A percentile compares a stretch with the other conserved stretches of the same genome.
Conservation (phyloP, 2,329 filamentous ascomycete species). For the Penicillium thymicola region DNA sequence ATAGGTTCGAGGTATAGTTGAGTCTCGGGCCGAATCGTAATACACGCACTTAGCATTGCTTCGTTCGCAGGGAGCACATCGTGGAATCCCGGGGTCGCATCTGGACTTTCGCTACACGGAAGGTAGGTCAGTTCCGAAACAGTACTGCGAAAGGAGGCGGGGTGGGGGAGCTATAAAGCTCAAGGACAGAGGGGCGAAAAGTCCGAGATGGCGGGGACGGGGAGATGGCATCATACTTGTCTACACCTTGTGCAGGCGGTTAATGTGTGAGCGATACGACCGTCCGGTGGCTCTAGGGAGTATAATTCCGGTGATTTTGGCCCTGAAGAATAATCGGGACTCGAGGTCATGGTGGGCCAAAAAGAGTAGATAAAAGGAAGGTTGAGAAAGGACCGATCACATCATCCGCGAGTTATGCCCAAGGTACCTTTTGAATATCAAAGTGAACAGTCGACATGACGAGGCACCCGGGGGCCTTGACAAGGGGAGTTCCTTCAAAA, state of each 20-base stretch:
- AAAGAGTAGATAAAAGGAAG: slow-evolving; percentile 6
- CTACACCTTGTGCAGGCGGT: slow-evolving; percentile 50
- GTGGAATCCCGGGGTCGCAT: slow-evolving; percentile 89
- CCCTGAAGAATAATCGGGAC: slow-evolving; percentile 13
- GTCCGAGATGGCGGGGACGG: neutral
- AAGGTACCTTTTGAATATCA: slow-evolving; percentile 8
- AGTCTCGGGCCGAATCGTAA: slow-evolving; percentile 82
- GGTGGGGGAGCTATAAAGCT: neutral
- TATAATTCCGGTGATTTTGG: slow-evolving; percentile 26
- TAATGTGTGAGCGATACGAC: slow-evolving; percentile 47
- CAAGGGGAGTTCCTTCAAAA: neutral
- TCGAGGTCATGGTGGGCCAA: slow-evolving; percentile 24
- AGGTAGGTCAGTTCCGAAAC: slow-evolving; percentile 9
- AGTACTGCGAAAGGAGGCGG: neutral
- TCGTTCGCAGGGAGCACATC: slow-evolving; percentile 88
- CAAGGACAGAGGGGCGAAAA: neutral
- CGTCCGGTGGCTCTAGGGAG: slow-evolving; percentile 30
- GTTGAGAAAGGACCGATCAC: slow-evolving; percentile 11
- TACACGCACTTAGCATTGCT: slow-evolving; percentile 92
- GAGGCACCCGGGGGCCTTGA: slow-evolving; percentile 3
- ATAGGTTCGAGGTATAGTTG: slow-evolving; percentile 84
- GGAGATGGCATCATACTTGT: slow-evolving; percentile 40
- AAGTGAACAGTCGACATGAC: slow-evolving; percentile 19
- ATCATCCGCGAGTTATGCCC: slow-evolving; percentile 12
- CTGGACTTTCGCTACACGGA: slow-evolving; percentile 77